A percentile compares a stretch with the other conserved stretches of the same genome.
phyloP scores from a whole-genome alignment of 176 grass and related monocot species.

The Urochloa ruziziensis region DNA sequence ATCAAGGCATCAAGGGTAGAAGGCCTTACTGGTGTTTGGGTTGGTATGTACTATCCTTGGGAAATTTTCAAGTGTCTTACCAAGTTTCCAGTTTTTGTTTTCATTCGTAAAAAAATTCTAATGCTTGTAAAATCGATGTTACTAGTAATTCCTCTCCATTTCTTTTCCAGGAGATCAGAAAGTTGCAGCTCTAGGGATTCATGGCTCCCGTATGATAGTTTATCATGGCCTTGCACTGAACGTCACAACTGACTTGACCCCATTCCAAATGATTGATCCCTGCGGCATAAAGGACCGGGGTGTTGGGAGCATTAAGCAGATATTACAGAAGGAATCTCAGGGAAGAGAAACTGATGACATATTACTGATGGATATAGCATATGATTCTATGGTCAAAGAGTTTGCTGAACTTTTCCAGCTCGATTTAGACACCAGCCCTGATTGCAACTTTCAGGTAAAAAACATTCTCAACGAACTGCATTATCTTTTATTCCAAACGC shows the following conservation, averaged over 20 bases:
- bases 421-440: constrained; percentile 32
- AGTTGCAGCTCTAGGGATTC: constrained; percentile 75
- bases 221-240: constrained; percentile 80
- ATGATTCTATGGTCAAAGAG: constrained; percentile 60
- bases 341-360: constrained; percentile 29
- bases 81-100: neutral
- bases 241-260: constrained; percentile 57
- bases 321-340: constrained; percentile 27
- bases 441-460: neutral
- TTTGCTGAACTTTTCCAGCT: constrained; percentile 72
- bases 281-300: constrained; percentile 59
- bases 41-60: constrained; percentile 54
- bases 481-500: too few relatives aligned
- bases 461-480: too few relatives aligned
- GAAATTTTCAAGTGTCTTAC: neutral
- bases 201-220: constrained; percentile 54
- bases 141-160: constrained; percentile 9
- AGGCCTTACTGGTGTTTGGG: constrained; percentile 80
- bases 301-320: constrained; percentile 54
- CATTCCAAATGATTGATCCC: constrained; percentile 63
- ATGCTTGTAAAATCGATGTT: neutral
- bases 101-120: neutral
- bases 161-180: constrained; percentile 55
- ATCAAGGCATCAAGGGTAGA: constrained; percentile 59
- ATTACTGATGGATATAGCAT: constrained; percentile 47